These are phyloP conservation scores for Chloris gayana DNA, from an alignment of 176 grass and related monocot species.

Conservation along the genomic window DNA sequence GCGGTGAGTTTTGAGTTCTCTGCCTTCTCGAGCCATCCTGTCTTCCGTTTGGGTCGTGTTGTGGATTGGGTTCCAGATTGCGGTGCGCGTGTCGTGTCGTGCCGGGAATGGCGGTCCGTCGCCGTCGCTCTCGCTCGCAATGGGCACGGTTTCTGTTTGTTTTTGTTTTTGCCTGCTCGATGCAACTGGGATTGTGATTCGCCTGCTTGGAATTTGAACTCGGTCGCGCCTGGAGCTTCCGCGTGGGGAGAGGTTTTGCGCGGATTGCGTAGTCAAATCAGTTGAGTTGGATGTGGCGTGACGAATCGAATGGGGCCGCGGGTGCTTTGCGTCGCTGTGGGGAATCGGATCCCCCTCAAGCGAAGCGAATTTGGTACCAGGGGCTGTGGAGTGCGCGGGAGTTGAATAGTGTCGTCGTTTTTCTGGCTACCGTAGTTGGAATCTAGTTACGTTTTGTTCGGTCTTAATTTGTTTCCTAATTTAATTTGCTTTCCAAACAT, in stretches of 20 bases:
- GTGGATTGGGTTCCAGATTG: background rate
- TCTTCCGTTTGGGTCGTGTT: background rate
- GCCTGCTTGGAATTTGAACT: background rate
- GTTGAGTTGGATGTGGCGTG: slow-evolving; percentile 37
- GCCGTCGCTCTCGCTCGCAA: slow-evolving; percentile 1
- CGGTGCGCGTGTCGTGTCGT: background rate
- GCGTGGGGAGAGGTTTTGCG: background rate
- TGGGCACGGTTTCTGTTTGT: slow-evolving; percentile 11
- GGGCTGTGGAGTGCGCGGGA: background rate
- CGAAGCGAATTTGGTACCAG: background rate
- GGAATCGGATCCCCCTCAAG: slow-evolving; percentile 20
- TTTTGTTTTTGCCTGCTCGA: background rate
- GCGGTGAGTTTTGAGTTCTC: slow-evolving; percentile 12
- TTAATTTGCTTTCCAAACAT: background rate
- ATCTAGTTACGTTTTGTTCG: slow-evolving; percentile 35
- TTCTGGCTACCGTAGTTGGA: slow-evolving; percentile 7
- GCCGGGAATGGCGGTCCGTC: background rate
- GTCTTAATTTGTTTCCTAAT: background rate
- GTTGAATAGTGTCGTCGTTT: slow-evolving; percentile 18
- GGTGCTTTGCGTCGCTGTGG: slow-evolving; percentile 22
- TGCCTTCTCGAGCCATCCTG: background rate
- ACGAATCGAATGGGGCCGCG: background rate
- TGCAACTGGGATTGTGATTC: background rate
- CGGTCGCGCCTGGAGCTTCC: slow-evolving; percentile 15
- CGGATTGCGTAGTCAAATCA: slow-evolving; percentile 6